phyloP scores from a whole-genome alignment of 2,329 filamentous ascomycete genomes.

The Trichothecium roseum region DNA sequence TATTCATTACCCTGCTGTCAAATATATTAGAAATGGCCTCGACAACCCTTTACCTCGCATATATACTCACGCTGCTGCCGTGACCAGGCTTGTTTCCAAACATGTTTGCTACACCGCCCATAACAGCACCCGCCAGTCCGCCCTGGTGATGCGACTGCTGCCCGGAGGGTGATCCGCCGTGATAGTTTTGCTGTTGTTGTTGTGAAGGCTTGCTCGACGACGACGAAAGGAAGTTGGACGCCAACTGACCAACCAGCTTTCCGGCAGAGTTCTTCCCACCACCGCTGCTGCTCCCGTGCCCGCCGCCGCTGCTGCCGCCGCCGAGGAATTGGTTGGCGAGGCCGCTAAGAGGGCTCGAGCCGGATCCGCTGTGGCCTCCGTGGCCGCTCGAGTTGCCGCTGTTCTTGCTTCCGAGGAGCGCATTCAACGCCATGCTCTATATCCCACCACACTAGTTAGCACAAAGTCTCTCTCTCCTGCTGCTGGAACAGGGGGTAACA shows the following conservation, averaged over 20 bases:
- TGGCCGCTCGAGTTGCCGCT: slow-evolving; percentile 14
- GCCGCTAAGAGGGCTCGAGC: slow-evolving; percentile 30
- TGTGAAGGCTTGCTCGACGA: slow-evolving; percentile 29
- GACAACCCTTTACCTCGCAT: neutral
- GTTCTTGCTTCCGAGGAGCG: slow-evolving; percentile 39
- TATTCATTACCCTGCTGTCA: slow-evolving; percentile 40
- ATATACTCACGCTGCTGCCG: slow-evolving; percentile 19
- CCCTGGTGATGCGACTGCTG: slow-evolving; percentile 27
- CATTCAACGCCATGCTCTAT: slow-evolving; percentile 51
- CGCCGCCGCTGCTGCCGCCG: slow-evolving; percentile 18
- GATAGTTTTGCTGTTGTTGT: slow-evolving; percentile 33
- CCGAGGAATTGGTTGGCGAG: slow-evolving; percentile 38
- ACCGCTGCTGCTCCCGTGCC: slow-evolving; percentile 17
- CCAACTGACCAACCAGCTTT: slow-evolving; percentile 47
- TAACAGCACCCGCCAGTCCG: slow-evolving; percentile 41
- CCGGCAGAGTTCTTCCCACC: slow-evolving; percentile 32
- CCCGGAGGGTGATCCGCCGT: slow-evolving; percentile 31
- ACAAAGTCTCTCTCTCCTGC: too few relatives aligned
- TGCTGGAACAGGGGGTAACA: too few relatives aligned
- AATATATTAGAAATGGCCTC: slow-evolving; percentile 2
- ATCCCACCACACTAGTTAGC: slow-evolving; percentile 1
- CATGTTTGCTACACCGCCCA: slow-evolving; percentile 46
- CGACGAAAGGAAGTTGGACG: slow-evolving; percentile 39
- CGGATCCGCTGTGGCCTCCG: slow-evolving; percentile 16
- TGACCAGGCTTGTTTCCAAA: slow-evolving; percentile 28